phyloP scores from a whole-genome alignment of 2,329 filamentous ascomycete genomes.

The Grosmannia clavigera region DNA sequence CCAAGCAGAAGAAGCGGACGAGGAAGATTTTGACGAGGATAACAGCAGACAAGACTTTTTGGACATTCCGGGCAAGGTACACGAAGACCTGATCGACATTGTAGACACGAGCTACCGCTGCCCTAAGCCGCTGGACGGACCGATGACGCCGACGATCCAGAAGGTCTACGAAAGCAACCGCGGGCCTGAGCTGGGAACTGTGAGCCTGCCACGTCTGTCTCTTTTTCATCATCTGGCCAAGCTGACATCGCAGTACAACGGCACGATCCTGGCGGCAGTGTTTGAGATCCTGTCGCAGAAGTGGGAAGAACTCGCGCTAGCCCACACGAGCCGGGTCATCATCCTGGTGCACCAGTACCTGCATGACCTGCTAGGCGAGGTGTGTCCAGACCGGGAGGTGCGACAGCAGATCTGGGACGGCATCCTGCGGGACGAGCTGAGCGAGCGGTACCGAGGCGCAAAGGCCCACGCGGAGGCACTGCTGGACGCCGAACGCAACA shows the following conservation, averaged over 20 bases:
- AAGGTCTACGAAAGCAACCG: constrained; percentile 29
- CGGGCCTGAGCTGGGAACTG: constrained; percentile 42
- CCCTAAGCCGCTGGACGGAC: constrained; percentile 4
- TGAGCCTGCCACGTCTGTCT: constrained; percentile 18
- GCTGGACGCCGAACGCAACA: constrained; percentile 34
- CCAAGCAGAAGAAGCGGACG: background rate
- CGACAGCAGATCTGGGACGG: constrained; percentile 26
- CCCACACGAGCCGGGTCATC: constrained; percentile 39
- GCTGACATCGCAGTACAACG: constrained; percentile 20
- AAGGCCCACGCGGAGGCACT: constrained; percentile 38
- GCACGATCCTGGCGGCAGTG: constrained; percentile 26
- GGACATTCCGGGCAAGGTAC: background rate
- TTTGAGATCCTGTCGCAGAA: constrained; percentile 43
- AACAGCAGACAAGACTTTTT: constrained; percentile 14
- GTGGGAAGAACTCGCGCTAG: constrained; percentile 35
- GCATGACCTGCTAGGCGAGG: constrained; percentile 22
- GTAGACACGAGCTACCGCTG: constrained; percentile 16
- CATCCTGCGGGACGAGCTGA: constrained; percentile 33
- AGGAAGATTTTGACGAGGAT: background rate
- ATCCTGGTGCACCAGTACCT: constrained; percentile 41
- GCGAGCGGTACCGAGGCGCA: constrained; percentile 31
- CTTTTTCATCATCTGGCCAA: background rate
- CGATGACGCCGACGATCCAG: constrained; percentile 33
- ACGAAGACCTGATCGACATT: constrained; percentile 17
- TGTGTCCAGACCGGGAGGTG: constrained; percentile 32